Conservation (phyloP, 257 asterid genomes). For the Solanum chiquidenum region DNA sequence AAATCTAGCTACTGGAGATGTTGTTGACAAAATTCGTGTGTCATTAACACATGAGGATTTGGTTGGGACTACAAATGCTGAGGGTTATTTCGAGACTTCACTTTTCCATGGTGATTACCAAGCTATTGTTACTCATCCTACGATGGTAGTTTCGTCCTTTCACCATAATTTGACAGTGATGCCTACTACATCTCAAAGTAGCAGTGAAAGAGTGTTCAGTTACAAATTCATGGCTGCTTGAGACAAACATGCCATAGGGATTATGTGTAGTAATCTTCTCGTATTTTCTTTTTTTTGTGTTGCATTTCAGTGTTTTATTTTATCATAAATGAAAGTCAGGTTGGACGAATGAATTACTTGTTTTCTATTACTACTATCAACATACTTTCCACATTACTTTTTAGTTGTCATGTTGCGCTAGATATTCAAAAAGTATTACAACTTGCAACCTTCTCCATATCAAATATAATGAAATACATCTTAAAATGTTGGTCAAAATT, state of each 20-base stretch:
- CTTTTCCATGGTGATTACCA: conserved; percentile 54
- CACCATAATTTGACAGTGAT: conserved; percentile 1
- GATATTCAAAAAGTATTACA: too few relatives aligned
- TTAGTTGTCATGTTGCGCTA: too few relatives aligned
- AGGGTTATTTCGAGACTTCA: conserved; percentile 29
- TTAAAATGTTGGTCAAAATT: too few relatives aligned
- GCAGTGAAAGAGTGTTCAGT: background rate
- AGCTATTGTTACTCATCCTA: conserved; percentile 21
- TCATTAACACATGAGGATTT: conserved; percentile 2
- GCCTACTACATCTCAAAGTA: background rate
- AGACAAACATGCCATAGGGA: background rate
- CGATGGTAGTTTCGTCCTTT: background rate
- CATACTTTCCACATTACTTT: background rate
- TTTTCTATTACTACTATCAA: background rate
- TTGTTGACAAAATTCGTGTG: conserved; percentile 22
- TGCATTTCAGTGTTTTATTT: background rate
- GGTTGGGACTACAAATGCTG: conserved; percentile 12
- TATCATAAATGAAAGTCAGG: background rate
- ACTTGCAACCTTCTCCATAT: too few relatives aligned
- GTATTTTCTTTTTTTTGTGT: background rate
- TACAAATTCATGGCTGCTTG: background rate
- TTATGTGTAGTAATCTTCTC: background rate
- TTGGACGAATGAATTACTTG: background rate
- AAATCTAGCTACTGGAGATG: conserved; percentile 43
- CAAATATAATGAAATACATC: too few relatives aligned